Evolutionary conservation across 345 rosid genomes (phyloP), one percentile per base, ranked within the genome.

Genomic region (Zanthoxylum bungeanum): DNA sequence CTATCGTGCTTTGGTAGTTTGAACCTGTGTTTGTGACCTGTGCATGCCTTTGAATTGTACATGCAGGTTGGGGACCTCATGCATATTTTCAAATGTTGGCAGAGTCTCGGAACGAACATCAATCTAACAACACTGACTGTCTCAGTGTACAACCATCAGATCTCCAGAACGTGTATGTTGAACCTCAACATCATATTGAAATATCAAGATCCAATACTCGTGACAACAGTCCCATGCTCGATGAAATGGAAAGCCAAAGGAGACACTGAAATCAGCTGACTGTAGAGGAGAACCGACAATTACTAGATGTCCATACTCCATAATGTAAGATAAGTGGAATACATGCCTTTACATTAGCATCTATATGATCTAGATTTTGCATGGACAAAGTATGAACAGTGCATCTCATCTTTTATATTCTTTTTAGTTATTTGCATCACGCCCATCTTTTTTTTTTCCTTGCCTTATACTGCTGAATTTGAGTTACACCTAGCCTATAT

Each of bases 31-130:
- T 46, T n/a, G 3, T 24, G n/a, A 37, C 25, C 34, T 63, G 36
- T 64, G 44, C 36, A 75, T 67, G 40, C 36, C 37, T 2, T 1
- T 31, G 1, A 24, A 11, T 47, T 58, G 47, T 8, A 58, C 8
- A 7, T 81, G 78, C 82, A 93, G 97, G 98, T 40, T 94, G 98
- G 98, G 98, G 97, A 30, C 97, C 98, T 71, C 95, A 87, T 78
- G 97, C 98, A 1, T 94, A 90, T 76, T 90, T 91, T 69, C 92
- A 84, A 88, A 85, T 90, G 98, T 70, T 94, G 74, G 86, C 89
- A 6, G 95, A 88, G 42, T 83, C 96, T 17, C 78, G 62, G 58
- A 83, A 80, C 58, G 83, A 68, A 5, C 72, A 47, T 63, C 89
- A 75, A 65, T 34, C 82, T n/a, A 44, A 28, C 46, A 78, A 71